Conservation (phyloP, 345 rosid genomes). For the Atalantia buxifolia region DNA sequence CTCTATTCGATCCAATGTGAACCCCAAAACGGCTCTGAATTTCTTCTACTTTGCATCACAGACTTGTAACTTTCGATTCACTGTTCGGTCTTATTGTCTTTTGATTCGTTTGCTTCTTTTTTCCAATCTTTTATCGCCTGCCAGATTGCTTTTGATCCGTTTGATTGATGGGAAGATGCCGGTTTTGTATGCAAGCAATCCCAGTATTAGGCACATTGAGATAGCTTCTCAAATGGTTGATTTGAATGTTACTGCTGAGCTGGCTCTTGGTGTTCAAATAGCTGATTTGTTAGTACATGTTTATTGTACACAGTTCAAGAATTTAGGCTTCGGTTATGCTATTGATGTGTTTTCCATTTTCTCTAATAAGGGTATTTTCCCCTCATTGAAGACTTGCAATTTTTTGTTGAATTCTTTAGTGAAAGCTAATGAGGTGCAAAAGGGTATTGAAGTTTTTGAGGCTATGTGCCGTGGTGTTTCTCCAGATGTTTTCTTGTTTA, state of each 20-base stretch:
- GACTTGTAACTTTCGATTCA: slow-evolving; percentile 54
- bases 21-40: slow-evolving; percentile 53
- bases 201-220: slow-evolving; percentile 29
- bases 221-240: slow-evolving; percentile 46
- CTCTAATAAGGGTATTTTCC: slow-evolving; percentile 49
- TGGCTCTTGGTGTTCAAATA: slow-evolving; percentile 22
- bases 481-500: slow-evolving; percentile 69
- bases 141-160: slow-evolving; percentile 55
- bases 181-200: slow-evolving; percentile 18
- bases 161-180: slow-evolving; percentile 60
- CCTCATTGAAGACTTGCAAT: slow-evolving; percentile 60
- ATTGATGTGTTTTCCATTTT: slow-evolving; percentile 46
- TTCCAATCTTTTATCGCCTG: slow-evolving; percentile 43
- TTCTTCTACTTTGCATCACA: slow-evolving; percentile 63
- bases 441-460: slow-evolving; percentile 49
- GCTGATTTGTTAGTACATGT: slow-evolving; percentile 62
- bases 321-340: slow-evolving; percentile 44
- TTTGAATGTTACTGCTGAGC: slow-evolving; percentile 31
- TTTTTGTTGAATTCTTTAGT: slow-evolving; percentile 58
- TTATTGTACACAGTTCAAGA: slow-evolving; percentile 57
- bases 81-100: slow-evolving; percentile 62
- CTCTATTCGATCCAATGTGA: slow-evolving; percentile 40
- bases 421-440: slow-evolving; percentile 51
- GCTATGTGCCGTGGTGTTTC: slow-evolving; percentile 39
- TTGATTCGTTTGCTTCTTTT: slow-evolving; percentile 53